phyloP scores from a whole-genome alignment of 306 rosid species.

The Comarum palustre region DNA sequence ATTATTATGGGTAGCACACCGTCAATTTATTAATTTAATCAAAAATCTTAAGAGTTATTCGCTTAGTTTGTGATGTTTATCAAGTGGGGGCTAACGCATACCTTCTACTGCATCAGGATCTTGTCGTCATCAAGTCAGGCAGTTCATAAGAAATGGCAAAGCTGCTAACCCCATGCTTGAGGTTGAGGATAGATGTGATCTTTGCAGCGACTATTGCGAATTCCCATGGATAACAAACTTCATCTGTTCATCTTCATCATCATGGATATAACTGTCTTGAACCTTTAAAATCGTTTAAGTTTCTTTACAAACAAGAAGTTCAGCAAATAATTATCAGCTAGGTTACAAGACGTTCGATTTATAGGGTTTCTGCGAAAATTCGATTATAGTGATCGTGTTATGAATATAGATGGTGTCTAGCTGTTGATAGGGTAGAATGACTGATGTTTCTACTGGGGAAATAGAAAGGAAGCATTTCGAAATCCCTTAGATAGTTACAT shows the following conservation, averaged over 20 bases:
- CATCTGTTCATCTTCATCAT: neutral
- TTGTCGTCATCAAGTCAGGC: neutral
- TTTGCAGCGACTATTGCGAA: neutral
- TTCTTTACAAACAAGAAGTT: neutral
- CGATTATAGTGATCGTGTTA: neutral
- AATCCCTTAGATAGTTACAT: too few relatives aligned
- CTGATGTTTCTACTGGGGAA: neutral
- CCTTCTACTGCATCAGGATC: too few relatives aligned
- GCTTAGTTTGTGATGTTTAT: too few relatives aligned
- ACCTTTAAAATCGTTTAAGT: neutral
- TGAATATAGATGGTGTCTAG: neutral
- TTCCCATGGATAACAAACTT: neutral
- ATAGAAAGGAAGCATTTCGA: neutral
- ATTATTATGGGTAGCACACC: too few relatives aligned
- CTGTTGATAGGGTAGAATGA: neutral
- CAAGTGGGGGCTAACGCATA: too few relatives aligned
- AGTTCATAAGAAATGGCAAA: neutral
- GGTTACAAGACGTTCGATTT: neutral
- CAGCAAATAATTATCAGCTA: neutral
- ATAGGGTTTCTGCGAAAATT: neutral
- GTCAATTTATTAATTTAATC: too few relatives aligned
- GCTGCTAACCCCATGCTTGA: constrained; percentile 10
- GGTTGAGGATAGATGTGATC: constrained; percentile 5
- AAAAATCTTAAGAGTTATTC: too few relatives aligned
- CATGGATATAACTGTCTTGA: neutral